Percentiles rank a stretch among this genome's conserved stretches.
Conservation (phyloP, 331 rosid species). For the Phaseolus coccineus region DNA sequence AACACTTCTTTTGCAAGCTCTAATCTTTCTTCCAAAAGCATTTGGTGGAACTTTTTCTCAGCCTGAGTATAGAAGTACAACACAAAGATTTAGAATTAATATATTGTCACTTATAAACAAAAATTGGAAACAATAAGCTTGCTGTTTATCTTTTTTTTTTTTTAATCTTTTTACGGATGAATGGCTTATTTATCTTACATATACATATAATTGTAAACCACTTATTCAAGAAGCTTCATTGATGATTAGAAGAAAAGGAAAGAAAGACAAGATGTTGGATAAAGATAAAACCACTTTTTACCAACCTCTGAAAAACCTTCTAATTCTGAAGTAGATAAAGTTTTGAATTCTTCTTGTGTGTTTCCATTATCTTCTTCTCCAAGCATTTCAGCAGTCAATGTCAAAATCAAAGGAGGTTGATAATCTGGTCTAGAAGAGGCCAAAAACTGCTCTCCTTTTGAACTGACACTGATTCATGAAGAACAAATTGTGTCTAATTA, state of each 20-base stretch:
- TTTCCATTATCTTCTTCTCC: constrained; percentile 60
- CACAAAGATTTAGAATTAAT: constrained; percentile 27
- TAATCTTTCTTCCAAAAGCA: constrained; percentile 91
- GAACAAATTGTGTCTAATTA: constrained; percentile 22
- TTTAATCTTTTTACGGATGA: neutral
- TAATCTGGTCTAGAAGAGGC: constrained; percentile 73
- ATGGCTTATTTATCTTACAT: constrained; percentile 2
- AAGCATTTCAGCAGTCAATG: constrained; percentile 73
- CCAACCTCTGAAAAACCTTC: constrained; percentile 87
- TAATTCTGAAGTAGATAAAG: constrained; percentile 54
- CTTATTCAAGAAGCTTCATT: constrained; percentile 25
- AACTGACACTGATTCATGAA: constrained; percentile 66
- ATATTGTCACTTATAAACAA: constrained; percentile 32
- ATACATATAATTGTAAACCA: constrained; percentile 8
- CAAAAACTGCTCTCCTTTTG: constrained; percentile 73
- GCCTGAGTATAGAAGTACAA: constrained; percentile 54
- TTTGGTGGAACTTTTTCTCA: constrained; percentile 67
- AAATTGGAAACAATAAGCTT: constrained; percentile 14
- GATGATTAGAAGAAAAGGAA: constrained; percentile 22
- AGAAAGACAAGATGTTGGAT: constrained; percentile 33
- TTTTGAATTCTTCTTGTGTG: constrained; percentile 61
- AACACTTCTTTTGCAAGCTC: constrained; percentile 71
- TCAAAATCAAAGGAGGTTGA: constrained; percentile 77
- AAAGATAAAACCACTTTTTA: constrained; percentile 36
- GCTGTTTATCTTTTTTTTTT: neutral